These are phyloP conservation scores for Rhizopogon vesiculosus DNA, from an alignment of 768 basidiomycete genomes.

Conservation along the genomic window DNA sequence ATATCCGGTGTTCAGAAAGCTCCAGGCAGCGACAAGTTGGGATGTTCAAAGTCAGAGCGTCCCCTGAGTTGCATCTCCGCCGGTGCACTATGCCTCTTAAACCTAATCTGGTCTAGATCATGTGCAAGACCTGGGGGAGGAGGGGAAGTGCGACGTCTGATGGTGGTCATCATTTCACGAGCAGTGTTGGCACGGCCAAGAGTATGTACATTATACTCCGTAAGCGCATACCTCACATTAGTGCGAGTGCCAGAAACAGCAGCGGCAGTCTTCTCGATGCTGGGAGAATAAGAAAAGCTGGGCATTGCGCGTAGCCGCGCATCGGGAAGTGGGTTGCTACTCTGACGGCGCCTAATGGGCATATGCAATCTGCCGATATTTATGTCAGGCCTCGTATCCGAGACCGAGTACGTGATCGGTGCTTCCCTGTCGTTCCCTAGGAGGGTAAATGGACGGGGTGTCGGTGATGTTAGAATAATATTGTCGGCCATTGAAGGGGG, in stretches of 20 bases:
- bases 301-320: conserved; percentile 14
- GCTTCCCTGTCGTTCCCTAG: conserved; percentile 11
- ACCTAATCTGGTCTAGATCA: conserved; percentile 28
- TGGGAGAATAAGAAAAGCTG: conserved; percentile 33
- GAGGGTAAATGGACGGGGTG: conserved; percentile 30
- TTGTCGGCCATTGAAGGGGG: neutral
- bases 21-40: conserved; percentile 52
- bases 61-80: conserved; percentile 49
- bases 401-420: conserved; percentile 7
- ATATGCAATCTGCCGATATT: conserved; percentile 38
- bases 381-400: conserved; percentile 20
- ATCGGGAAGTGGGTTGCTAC: conserved; percentile 5
- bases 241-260: conserved; percentile 43
- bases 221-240: conserved; percentile 41
- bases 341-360: conserved; percentile 30
- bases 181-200: conserved; percentile 55
- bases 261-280: conserved; percentile 43
- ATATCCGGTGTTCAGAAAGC: conserved; percentile 40
- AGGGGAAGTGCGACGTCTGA: conserved; percentile 51
- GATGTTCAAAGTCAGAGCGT: conserved; percentile 55
- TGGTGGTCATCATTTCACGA: conserved; percentile 59
- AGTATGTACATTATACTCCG: conserved; percentile 46
- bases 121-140: conserved; percentile 7
- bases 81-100: conserved; percentile 58
- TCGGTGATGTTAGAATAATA: neutral